Conservation (phyloP, 2,329 filamentous ascomycete species). For the Xylaria digitata region DNA sequence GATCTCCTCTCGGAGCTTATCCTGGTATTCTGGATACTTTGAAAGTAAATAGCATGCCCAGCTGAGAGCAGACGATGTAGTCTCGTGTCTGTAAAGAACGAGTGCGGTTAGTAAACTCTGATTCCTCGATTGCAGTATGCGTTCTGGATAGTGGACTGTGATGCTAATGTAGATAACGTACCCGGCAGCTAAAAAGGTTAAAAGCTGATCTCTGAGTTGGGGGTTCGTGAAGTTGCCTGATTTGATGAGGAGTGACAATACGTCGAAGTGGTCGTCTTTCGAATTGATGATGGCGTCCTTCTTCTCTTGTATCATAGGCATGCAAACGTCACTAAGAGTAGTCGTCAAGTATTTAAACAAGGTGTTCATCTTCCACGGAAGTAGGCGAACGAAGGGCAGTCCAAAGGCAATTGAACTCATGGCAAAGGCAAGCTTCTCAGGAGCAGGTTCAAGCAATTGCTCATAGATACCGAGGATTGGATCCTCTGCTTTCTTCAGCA, state of each 20-base stretch:
- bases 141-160: constrained; percentile 48
- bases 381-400: constrained; percentile 46
- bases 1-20: constrained; percentile 70
- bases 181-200: constrained; percentile 68
- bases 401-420: constrained; percentile 38
- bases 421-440: constrained; percentile 60
- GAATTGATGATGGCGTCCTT: constrained; percentile 56
- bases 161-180: constrained; percentile 54
- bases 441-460: constrained; percentile 58
- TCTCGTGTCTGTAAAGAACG: constrained; percentile 64
- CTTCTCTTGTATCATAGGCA: constrained; percentile 61
- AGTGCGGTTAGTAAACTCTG: constrained; percentile 54
- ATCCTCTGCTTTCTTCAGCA: constrained; percentile 52
- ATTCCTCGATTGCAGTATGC: constrained; percentile 36
- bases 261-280: constrained; percentile 66
- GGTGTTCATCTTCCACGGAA: constrained; percentile 61
- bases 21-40: constrained; percentile 67
- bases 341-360: constrained; percentile 52
- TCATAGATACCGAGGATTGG: constrained; percentile 59
- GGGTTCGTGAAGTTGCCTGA: constrained; percentile 64
- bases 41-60: constrained; percentile 72
- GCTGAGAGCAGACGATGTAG: constrained; percentile 71
- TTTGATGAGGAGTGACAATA: constrained; percentile 68
- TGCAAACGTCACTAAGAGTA: constrained; percentile 55
- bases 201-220: constrained; percentile 64